These are phyloP conservation scores for Noccaea caerulescens DNA, from an alignment of 345 rosid genomes.

Conservation along the genomic window DNA sequence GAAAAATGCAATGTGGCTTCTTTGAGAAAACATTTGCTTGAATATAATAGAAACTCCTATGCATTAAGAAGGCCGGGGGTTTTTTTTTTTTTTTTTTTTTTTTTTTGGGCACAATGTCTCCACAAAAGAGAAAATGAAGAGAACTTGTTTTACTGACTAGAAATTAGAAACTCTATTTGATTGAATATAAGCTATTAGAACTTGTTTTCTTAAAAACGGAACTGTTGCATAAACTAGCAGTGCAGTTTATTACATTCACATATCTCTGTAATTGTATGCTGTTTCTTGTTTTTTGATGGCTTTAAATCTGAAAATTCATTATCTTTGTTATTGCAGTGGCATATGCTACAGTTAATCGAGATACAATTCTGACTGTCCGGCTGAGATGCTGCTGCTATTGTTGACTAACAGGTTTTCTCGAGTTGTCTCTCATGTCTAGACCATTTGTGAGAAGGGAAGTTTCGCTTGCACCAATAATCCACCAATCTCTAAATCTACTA, in stretches of 20 bases:
- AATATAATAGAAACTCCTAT: not conserved
- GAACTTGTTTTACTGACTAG: not conserved
- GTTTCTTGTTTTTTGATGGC: slow-evolving; percentile 22
- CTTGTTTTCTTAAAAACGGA: not conserved
- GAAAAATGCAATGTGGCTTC: not conserved
- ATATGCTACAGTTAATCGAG: slow-evolving; percentile 52
- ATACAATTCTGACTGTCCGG: not conserved
- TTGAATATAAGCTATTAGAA: not conserved
- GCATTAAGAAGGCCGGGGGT: not conserved
- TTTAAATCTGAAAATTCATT: slow-evolving; percentile 39
- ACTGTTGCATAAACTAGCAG: slow-evolving; percentile 17
- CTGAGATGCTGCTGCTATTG: slow-evolving; percentile 49
- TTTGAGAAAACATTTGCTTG: not conserved
- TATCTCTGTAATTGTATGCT: not conserved
- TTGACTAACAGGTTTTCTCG: slow-evolving; percentile 61
- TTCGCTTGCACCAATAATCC: slow-evolving; percentile 46
- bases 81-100: too few species aligned
- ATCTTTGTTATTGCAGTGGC: slow-evolving; percentile 56
- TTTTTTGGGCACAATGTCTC: not conserved
- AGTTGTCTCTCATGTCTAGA: slow-evolving; percentile 56
- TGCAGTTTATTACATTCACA: not conserved
- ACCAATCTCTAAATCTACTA: slow-evolving; percentile 56
- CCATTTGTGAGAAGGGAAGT: slow-evolving; percentile 52
- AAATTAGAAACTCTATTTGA: not conserved
- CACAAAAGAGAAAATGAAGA: not conserved